Base-by-base conservation (phyloP, 441 rosid genomes). In the Flueggea neowawraea region DNA sequence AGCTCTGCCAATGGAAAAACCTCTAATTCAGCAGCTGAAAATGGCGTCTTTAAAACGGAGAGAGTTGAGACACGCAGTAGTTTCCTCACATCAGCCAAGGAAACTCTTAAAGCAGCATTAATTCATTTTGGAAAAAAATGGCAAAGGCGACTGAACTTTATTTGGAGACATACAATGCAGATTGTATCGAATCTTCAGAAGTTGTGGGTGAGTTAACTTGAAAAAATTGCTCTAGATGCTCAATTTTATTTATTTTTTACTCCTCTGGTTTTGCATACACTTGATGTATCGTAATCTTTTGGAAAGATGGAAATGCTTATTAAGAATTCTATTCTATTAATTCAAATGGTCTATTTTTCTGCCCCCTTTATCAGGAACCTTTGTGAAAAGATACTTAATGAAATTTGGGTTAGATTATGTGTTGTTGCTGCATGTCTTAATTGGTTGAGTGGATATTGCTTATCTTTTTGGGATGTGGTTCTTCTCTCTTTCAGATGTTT, bases 81-180 rank as follows among this genome's bases (percentile, higher is more conserved):
- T 65, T 86, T 91, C 57, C 58, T 79, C 62, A 60, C 73, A 65
- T 89, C 88, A 55, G 94, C 85, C 58, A 91, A 89, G 84, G 88
- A 84, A 72, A 84, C 91, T 41, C 65, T 95, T 61, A 89, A 82
- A 80, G 89, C 88, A 70, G 96, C 89, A 39, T 55, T 84, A n/a
- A 50, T 67, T 70, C 91, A 73, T 67, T 83, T 91, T 63, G 84
- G 83, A 44, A 85, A 77, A 69, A 91, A 85, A 78, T 89, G 87
- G 81, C 79, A 84, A 54, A 82, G 85, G 77, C 95, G 93, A 74
- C 69, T 89, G 64, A 86, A 83, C 51, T 85, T 86, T 61, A 65
- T 89, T 70, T 78, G 90, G 83, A 80, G 78, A 64, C 72, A 79
- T 56, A 72, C 74, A 51, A 55, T 69, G 75, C 91, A 76, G 69